A percentile compares a stretch with the other conserved stretches of the same genome.
Evolutionary conservation across 2,329 filamentous ascomycete species (phyloP).

Genomic region (Phyllosticta citriasiana): DNA sequence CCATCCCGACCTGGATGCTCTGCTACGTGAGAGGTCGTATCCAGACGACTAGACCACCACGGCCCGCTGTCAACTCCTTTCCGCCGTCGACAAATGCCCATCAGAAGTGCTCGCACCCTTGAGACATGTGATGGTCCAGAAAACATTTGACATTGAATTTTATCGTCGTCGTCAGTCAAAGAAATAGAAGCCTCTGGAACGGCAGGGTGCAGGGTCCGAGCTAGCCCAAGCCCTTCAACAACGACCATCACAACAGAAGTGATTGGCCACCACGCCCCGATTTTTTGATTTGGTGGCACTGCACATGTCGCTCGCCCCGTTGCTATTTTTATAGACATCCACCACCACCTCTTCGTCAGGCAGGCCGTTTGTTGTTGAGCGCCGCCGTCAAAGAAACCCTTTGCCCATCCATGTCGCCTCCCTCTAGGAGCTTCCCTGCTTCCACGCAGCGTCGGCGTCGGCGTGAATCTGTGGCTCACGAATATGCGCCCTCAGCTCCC

Average conservation of each 20-base stretch:
- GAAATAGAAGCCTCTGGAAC: neutral
- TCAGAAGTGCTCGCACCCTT: neutral
- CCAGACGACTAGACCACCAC: neutral
- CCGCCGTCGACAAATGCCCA: neutral
- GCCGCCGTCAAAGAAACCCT: neutral
- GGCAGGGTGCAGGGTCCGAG: neutral
- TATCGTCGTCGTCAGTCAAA: no score
- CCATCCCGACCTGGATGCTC: neutral
- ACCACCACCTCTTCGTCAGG: neutral
- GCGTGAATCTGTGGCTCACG: conserved; percentile 36
- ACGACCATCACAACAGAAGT: neutral
- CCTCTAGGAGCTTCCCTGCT: neutral
- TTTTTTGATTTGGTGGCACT: neutral
- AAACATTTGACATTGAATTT: no score
- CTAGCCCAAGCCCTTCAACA: neutral
- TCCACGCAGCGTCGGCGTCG: conserved; percentile 8
- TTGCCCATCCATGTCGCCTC: neutral
- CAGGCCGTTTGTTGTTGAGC: neutral
- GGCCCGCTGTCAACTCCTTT: neutral
- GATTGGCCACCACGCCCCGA: neutral
- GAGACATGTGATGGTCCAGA: neutral
- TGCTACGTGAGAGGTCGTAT: neutral
- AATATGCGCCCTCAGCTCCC: conserved; percentile 44
- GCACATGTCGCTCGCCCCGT: neutral
- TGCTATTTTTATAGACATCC: neutral